Evolutionary conservation across 441 rosid genomes (phyloP).

Genomic region (Geranium incanum): DNA sequence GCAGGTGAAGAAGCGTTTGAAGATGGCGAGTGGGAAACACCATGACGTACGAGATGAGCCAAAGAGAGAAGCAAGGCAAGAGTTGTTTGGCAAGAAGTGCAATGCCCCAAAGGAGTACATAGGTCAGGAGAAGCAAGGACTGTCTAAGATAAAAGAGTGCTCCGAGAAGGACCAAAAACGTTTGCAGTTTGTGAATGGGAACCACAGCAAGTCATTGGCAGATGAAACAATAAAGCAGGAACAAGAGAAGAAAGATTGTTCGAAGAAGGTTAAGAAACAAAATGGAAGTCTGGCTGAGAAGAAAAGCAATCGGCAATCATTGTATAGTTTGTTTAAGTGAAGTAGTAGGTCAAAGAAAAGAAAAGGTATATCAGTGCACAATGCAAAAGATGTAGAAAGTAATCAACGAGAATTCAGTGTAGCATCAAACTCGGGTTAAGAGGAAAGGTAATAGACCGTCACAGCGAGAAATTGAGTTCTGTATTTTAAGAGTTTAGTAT

Average conservation of each 20-base stretch:
- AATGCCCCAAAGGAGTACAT: too few species aligned
- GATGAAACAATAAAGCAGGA: slow-evolving; percentile 23
- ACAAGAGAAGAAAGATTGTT: slow-evolving; percentile 21
- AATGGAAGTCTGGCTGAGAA: not conserved
- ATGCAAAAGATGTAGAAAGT: not conserved
- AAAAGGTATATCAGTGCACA: not conserved
- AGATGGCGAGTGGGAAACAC: too few species aligned
- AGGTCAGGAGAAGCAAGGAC: too few species aligned
- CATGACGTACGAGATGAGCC: too few species aligned
- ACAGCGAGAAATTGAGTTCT: not conserved
- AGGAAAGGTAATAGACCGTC: too few species aligned
- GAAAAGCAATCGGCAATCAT: not conserved
- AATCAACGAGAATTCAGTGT: not conserved
- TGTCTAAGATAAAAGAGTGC: too few species aligned
- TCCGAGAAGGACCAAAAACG: too few species aligned
- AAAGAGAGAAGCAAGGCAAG: too few species aligned
- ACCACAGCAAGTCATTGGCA: slow-evolving; percentile 37
- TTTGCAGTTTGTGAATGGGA: too few species aligned
- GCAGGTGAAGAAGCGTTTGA: too few species aligned
- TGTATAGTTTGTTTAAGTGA: slow-evolving; percentile 1
- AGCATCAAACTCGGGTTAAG: not conserved
- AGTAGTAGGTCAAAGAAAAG: not conserved
- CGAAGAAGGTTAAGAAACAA: not conserved
- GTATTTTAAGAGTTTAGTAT: not conserved
- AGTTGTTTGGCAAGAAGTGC: too few species aligned